These are phyloP conservation scores for Hymenoscyphus fraxineus DNA, from an alignment of 2,329 filamentous ascomycete species.

Conservation along the genomic window DNA sequence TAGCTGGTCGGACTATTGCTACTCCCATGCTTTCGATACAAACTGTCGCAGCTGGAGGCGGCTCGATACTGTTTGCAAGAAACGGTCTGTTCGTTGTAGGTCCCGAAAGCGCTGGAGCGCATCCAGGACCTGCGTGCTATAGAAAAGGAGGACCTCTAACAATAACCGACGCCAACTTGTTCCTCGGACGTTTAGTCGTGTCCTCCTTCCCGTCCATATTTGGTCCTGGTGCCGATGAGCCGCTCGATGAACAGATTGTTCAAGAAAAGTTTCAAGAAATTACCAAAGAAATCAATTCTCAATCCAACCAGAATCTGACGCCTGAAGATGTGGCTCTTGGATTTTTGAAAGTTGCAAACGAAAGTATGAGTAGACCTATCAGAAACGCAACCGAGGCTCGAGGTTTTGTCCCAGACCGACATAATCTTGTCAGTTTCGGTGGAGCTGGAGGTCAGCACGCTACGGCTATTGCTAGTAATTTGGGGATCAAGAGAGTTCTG, in stretches of 20 bases:
- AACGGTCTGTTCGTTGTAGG: slow-evolving; percentile 90
- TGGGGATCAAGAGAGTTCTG: slow-evolving; percentile 79
- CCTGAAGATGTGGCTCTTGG: slow-evolving; percentile 47
- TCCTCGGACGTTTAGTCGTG: slow-evolving; percentile 76
- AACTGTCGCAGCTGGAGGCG: slow-evolving; percentile 74
- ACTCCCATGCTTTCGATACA: slow-evolving; percentile 92
- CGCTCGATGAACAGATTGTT: slow-evolving; percentile 72
- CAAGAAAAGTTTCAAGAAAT: slow-evolving; percentile 71
- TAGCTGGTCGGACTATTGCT: slow-evolving; percentile 89
- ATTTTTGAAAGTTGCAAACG: slow-evolving; percentile 83
- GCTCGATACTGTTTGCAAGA: slow-evolving; percentile 78
- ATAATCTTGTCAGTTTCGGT: slow-evolving; percentile 83
- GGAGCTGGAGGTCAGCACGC: slow-evolving; percentile 89
- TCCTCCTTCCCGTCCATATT: slow-evolving; percentile 97
- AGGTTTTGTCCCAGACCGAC: slow-evolving; percentile 81
- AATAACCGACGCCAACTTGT: slow-evolving; percentile 90
- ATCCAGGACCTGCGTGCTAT: slow-evolving; percentile 88
- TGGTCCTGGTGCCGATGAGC: slow-evolving; percentile 78
- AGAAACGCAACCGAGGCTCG: slow-evolving; percentile 85
- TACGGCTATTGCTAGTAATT: slow-evolving; percentile 74
- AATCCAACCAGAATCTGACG: slow-evolving; percentile 62
- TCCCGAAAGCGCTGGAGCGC: slow-evolving; percentile 82
- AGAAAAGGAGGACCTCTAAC: slow-evolving; percentile 84
- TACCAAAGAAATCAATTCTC: slow-evolving; percentile 70
- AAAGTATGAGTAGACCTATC: slow-evolving; percentile 86